These are phyloP conservation scores for Tolypocladium cylindrosporum DNA, from an alignment of 2,329 filamentous ascomycete genomes.

Conservation along the genomic window DNA sequence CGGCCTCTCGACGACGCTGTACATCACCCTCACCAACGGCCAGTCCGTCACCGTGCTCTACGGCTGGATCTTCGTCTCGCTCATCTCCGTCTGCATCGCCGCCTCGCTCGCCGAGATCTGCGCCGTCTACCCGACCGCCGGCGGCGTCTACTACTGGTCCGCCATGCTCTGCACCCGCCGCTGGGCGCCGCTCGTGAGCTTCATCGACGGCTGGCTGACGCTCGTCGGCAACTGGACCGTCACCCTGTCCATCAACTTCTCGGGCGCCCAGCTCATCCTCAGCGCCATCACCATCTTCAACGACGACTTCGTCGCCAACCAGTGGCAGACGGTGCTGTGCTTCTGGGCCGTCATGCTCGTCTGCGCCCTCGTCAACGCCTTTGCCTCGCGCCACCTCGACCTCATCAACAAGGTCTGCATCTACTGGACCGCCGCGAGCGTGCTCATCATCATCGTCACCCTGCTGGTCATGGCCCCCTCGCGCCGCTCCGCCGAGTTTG, in stretches of 20 bases:
- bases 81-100: constrained; percentile 64
- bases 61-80: constrained; percentile 52
- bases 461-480: constrained; percentile 57
- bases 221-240: constrained; percentile 63
- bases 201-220: constrained; percentile 66
- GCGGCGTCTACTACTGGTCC: constrained; percentile 66
- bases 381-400: constrained; percentile 48
- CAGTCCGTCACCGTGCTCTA: constrained; percentile 66
- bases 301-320: constrained; percentile 44
- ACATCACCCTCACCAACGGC: constrained; percentile 54
- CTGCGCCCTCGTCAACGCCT: constrained; percentile 58
- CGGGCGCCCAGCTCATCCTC: constrained; percentile 59
- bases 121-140: constrained; percentile 52
- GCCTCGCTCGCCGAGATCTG: constrained; percentile 64
- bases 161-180: constrained; percentile 51
- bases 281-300: constrained; percentile 59
- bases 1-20: constrained; percentile 37
- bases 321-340: constrained; percentile 67
- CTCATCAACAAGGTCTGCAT: constrained; percentile 62
- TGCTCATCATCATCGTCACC: constrained; percentile 60
- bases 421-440: constrained; percentile 61
- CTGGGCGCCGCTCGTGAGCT: constrained; percentile 56
- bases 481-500: constrained; percentile 45
- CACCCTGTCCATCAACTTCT: constrained; percentile 60
- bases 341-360: constrained; percentile 57